A percentile compares a stretch with the other conserved stretches of the same genome.
phyloP scores from a whole-genome alignment of 1,284 basidiomycete genomes.

The Nidula niveotomentosa region DNA sequence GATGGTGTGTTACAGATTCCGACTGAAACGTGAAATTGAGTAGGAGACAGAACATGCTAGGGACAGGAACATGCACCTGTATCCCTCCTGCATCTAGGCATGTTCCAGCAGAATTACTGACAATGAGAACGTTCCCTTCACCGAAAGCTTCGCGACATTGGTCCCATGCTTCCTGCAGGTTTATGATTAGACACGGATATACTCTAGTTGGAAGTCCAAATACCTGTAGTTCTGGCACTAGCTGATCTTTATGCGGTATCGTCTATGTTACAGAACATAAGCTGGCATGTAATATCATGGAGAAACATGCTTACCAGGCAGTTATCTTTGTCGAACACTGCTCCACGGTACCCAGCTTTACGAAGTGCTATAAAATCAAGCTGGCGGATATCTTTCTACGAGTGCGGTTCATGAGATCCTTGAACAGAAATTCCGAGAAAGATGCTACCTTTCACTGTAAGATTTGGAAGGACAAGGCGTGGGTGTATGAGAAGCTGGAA shows the following conservation, averaged over 20 bases:
- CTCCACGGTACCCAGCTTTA: constrained; percentile 80
- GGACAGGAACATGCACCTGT: constrained; percentile 51
- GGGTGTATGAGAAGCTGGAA: constrained; percentile 77
- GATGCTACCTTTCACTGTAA: constrained; percentile 68
- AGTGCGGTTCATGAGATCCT: constrained; percentile 14
- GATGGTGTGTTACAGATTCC: constrained; percentile 79
- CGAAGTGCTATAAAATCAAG: constrained; percentile 83
- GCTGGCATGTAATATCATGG: background rate
- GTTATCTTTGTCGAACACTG: constrained; percentile 97
- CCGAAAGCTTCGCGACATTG: constrained; percentile 77
- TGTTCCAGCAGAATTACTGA: constrained; percentile 94
- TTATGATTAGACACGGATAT: background rate
- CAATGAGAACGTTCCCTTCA: constrained; percentile 80
- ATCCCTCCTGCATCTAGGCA: constrained; percentile 75
- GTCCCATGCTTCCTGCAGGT: constrained; percentile 70
- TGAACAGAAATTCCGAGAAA: background rate
- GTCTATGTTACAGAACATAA: constrained; percentile 48
- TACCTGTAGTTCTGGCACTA: constrained; percentile 74
- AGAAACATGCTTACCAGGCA: constrained; percentile 68
- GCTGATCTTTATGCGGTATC: constrained; percentile 66
- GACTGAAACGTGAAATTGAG: constrained; percentile 47
- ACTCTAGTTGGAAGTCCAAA: constrained; percentile 12
- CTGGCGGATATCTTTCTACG: constrained; percentile 77
- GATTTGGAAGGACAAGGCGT: constrained; percentile 69
- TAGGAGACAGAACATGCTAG: background rate